Evolutionary conservation across 1,284 basidiomycete species (phyloP).

Genomic region (Cryptococcus neoformans): DNA sequence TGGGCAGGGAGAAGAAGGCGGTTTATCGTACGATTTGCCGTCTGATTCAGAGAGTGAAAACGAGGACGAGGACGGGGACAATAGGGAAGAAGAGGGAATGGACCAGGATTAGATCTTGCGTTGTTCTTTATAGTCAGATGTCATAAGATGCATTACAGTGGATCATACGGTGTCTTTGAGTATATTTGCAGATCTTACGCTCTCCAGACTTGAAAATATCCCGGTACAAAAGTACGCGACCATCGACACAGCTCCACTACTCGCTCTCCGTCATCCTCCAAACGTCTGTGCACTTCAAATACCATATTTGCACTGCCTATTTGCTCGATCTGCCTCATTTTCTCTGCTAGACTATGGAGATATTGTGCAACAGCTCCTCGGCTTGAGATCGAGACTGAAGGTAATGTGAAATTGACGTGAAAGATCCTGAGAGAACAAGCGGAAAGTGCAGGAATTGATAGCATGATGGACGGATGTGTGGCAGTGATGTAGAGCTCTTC

Average conservation of each 20-base stretch:
- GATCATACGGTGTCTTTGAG: not conserved
- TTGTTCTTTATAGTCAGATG: not conserved
- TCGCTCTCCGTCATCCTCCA: slow-evolving; percentile 19
- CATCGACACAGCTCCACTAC: slow-evolving; percentile 36
- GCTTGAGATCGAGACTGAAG: not conserved
- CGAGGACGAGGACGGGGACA: slow-evolving; percentile 23
- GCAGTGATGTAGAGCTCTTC: slow-evolving; percentile 34
- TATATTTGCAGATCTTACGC: slow-evolving; percentile 16
- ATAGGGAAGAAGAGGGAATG: slow-evolving; percentile 2
- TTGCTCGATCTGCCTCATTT: slow-evolving; percentile 30
- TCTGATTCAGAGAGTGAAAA: slow-evolving; percentile 39
- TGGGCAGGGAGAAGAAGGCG: slow-evolving; percentile 17
- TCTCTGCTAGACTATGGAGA: slow-evolving; percentile 26
- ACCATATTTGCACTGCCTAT: slow-evolving; percentile 43
- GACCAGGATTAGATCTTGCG: not conserved
- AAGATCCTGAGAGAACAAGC: not conserved
- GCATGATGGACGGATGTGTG: too few relatives aligned
- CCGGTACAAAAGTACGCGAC: slow-evolving; percentile 31
- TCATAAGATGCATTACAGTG: not conserved
- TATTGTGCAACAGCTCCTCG: slow-evolving; percentile 1
- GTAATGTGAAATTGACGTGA: not conserved
- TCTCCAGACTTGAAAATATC: slow-evolving; percentile 47
- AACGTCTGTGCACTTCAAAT: slow-evolving; percentile 37
- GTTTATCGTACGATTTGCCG: slow-evolving; percentile 42
- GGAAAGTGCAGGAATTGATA: not conserved